Evolutionary conservation across 1,284 basidiomycete genomes (phyloP), one percentile per base, ranked within the genome.

Genomic region (Sporisorium iseilematis-ciliati): DNA sequence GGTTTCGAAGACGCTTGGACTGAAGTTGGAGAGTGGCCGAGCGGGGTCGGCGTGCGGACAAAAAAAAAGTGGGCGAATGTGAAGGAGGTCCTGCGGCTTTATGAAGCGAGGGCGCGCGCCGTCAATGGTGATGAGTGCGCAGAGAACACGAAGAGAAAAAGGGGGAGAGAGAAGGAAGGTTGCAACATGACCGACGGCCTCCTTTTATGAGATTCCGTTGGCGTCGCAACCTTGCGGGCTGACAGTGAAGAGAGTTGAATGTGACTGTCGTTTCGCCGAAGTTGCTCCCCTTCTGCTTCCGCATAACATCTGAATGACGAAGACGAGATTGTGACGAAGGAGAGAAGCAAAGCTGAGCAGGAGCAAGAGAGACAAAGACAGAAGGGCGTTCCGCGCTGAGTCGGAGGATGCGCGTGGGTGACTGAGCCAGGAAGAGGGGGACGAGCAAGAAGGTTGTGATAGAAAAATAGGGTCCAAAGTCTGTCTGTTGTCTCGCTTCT

Each of bases 21-120:
- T 31, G n/a, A 10, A 4, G 48, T 7, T 31, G n/a, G 11, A 4
- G 48, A 49, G n/a, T 38, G 12, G 35, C 14, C 35, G 35, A 14
- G 35, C 35, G 16, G 16, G 35, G 12, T 4, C 14, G 35, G 11
- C 14, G 48, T 20, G 48, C 20, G 12, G 33, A 16, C 18, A 20
- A 54, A 49, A 16, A 18, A 20, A 54, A 23, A 14, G 40, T 38
- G 25, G 52, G 43, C 40, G 23, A 26, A 41, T 20, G 18, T 11
- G 18, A 10, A 29, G 29, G 40, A 26, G 12, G 23, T 26, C 18
- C 45, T 31, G 48, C 48, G 48, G n/a, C 8, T 49, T 49, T 2
- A 46, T 56, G 54, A 56, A 56, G 42, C n/a, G 42, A 41, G 45
- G 54, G n/a, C 10, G 42, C 54, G 10, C 29, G 42, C 23, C 48